Base-by-base conservation (phyloP, 176 grass and related monocot species). In the Panicum miliaceum region DNA sequence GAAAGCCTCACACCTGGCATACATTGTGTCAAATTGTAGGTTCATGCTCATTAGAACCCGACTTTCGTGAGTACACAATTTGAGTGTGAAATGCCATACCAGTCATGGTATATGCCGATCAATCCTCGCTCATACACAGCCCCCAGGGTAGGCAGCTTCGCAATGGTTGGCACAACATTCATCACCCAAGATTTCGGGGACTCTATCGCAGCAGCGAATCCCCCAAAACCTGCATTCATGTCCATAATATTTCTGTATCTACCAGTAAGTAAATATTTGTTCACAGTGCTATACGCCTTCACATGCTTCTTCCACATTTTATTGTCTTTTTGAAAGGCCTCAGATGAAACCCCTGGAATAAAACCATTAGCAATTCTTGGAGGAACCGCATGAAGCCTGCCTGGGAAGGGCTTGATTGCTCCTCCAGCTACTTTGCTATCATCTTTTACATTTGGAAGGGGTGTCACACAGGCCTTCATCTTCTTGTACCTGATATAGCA, bases 51-150 rank as follows among this genome's bases (percentile, higher is more conserved):
- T 12, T 41, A 70, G 23, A 16, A 22, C 51, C 20, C 14, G 26
- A 46, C 11, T 79, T 87, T 75, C 48, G 8, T 50, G 8, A 54
- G 58, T 35, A 13, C 7, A 63, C 7, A 11, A 68, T 37, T 75
- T 41, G 26, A 47, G 56, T 6, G 15, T 80, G 25, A 57, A 80
- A 54, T 43, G 40, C 0, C 86, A 77, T 92, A 97, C 94, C 94
- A 97, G 74, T 97, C 91, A 76, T 97, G 94, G 60, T 97, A 97
- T 82, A 94, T 97, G 82, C 94, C 94, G 66, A 97, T 94, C 84
- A 97, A 68, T 37, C 94, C 94, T 77, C 94, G 78, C 70, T 97
- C 89, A 57, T 97, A 97, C 71, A 97, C 81, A 86, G 90, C 94
- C 40, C 91, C 89, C 50, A 97, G 84, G 63, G 81, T 93, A 40